Conservation (phyloP, 306 rosid species). For the Corylus avellana region DNA sequence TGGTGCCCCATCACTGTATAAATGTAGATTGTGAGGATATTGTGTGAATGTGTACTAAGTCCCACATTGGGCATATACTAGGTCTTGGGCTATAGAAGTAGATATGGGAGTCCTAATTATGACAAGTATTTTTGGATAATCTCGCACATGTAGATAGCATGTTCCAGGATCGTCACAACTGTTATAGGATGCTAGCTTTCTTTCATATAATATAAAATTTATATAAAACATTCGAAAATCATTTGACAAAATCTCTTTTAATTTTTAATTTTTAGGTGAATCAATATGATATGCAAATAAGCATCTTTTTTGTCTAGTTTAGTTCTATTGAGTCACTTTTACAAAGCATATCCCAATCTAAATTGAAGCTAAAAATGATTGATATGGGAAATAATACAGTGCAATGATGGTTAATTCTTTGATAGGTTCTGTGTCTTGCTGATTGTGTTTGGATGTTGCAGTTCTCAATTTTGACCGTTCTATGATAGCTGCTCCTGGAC, state of each 20-base stretch:
- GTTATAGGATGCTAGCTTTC: background rate
- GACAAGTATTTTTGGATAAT: background rate
- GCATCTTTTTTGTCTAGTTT: background rate
- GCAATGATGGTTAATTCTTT: constrained; percentile 12
- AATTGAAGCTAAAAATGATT: background rate
- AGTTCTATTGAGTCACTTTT: background rate
- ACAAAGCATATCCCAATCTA: background rate
- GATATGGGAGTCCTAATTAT: background rate
- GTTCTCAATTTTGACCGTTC: constrained; percentile 81
- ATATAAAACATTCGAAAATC: background rate
- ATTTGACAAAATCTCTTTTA: background rate
- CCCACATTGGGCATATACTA: background rate
- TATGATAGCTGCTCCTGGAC: constrained; percentile 82
- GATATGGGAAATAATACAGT: constrained; percentile 15
- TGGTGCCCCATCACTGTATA: background rate
- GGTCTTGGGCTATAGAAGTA: background rate
- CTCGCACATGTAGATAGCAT: too few species aligned
- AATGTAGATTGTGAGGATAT: background rate
- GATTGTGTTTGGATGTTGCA: constrained; percentile 48
- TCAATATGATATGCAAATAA: background rate
- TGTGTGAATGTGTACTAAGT: background rate
- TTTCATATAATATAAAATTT: background rate
- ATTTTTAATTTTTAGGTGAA: background rate
- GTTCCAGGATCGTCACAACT: background rate
- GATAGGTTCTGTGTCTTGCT: constrained; percentile 23